A percentile compares a stretch with the other conserved stretches of the same genome.
Evolutionary conservation across 345 rosid species (phyloP).

Genomic region (Dipteronia sinensis): DNA sequence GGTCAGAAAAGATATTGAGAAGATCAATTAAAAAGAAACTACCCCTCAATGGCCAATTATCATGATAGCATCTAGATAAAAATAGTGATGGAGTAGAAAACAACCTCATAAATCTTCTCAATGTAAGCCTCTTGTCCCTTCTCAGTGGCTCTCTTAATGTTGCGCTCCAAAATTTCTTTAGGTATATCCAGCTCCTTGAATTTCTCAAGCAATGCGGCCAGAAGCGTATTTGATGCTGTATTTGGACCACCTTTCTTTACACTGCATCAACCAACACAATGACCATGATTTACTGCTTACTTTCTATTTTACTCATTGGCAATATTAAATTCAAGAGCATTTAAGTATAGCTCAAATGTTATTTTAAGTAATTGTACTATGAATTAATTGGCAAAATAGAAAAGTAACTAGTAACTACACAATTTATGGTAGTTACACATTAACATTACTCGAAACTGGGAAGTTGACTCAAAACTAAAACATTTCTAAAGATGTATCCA

Average conservation of each 20-base stretch:
- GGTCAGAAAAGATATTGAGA: neutral
- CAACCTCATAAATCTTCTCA: constrained; percentile 87
- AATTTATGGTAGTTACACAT: neutral
- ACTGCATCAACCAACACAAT: constrained; percentile 41
- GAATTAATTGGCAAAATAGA: neutral
- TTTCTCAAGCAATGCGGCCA: constrained; percentile 83
- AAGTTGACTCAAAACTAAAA: neutral
- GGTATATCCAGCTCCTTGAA: constrained; percentile 91
- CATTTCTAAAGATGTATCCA: neutral
- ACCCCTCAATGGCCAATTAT: neutral
- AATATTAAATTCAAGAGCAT: neutral
- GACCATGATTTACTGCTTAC: neutral
- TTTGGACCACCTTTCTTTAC: constrained; percentile 88
- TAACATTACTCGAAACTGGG: neutral
- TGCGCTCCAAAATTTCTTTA: constrained; percentile 90
- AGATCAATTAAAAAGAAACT: neutral
- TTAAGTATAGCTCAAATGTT: neutral
- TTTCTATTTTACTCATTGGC: neutral
- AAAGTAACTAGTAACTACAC: neutral
- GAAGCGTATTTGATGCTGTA: constrained; percentile 68
- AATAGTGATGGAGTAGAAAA: constrained; percentile 17
- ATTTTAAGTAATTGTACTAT: neutral
- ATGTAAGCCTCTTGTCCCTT: constrained; percentile 90
- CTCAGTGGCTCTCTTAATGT: constrained; percentile 84
- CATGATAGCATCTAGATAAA: constrained; percentile 17